A percentile compares a stretch with the other conserved stretches of the same genome.
Conservation (phyloP, 2,329 filamentous ascomycete genomes). For the Ceratocystis papillata region DNA sequence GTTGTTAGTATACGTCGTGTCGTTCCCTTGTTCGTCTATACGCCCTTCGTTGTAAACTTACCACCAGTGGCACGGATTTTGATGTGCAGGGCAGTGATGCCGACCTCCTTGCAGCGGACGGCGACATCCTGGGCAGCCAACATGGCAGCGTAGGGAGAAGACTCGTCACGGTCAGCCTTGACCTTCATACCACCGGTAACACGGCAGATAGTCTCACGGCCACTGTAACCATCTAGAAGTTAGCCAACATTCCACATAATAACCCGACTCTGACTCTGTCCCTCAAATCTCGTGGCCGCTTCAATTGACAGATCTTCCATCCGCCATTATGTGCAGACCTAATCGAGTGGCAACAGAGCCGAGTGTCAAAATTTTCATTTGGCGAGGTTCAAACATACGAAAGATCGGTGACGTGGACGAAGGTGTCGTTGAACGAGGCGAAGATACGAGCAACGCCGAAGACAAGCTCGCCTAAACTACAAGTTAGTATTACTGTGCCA, state of each 20-base stretch:
- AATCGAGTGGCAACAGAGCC: not conserved
- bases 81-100: conserved; percentile 92
- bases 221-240: conserved; percentile 66
- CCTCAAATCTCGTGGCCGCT: not conserved
- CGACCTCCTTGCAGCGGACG: conserved; percentile 63
- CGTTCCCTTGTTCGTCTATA: not conserved
- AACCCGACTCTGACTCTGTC: not conserved
- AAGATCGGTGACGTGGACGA: conserved; percentile 99
- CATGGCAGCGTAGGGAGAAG: conserved; percentile 99
- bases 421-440: conserved; percentile 86
- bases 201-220: conserved; percentile 99
- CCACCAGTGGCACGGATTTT: conserved; percentile 99
- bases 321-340: not conserved
- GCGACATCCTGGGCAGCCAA: conserved; percentile 99
- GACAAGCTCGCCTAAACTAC: conserved; percentile 70
- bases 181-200: conserved; percentile 99
- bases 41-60: conserved; percentile 37
- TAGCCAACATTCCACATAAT: conserved; percentile 38
- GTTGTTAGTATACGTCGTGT: not conserved
- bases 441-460: conserved; percentile 98
- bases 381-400: conserved; percentile 46
- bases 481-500: conserved; percentile 22
- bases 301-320: not conserved
- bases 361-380: not conserved
- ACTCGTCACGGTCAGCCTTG: conserved; percentile 99